Evolutionary conservation across 2,329 filamentous ascomycete species (phyloP).

Genomic region (Trichothecium sympodiale): DNA sequence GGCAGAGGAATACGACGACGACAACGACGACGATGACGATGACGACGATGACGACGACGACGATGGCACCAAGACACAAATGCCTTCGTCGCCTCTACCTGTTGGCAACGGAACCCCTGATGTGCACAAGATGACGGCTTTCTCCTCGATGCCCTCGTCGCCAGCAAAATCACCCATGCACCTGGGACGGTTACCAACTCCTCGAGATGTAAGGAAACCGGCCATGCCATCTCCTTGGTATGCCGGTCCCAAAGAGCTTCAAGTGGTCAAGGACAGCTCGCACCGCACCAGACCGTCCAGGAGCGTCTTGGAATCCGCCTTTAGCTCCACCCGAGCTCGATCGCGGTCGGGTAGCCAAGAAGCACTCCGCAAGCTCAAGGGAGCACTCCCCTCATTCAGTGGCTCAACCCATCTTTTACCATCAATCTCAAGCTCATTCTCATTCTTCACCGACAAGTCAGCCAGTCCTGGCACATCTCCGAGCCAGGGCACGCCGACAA

Average conservation of each 20-base stretch:
- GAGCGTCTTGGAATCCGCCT: constrained; percentile 30
- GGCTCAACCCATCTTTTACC: constrained; percentile 20
- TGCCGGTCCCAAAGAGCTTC: constrained; percentile 9
- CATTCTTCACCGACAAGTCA: constrained; percentile 20
- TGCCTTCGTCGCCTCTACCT: neutral
- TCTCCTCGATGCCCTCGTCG: constrained; percentile 4
- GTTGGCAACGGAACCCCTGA: neutral
- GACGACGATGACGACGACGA: constrained; percentile 9
- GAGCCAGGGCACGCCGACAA: neutral
- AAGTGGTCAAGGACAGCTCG: constrained; percentile 1
- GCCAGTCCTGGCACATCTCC: neutral
- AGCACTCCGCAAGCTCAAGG: constrained; percentile 44
- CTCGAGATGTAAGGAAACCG: no score
- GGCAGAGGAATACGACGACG: constrained; percentile 9
- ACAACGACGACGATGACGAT: constrained; percentile 8
- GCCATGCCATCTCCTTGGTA: constrained; percentile 18
- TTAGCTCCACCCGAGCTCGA: constrained; percentile 34
- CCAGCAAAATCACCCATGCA: constrained; percentile 5
- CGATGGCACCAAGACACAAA: neutral
- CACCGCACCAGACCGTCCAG: constrained; percentile 4
- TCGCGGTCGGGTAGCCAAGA: constrained; percentile 47
- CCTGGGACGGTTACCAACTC: constrained; percentile 3
- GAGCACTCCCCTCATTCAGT: constrained; percentile 41
- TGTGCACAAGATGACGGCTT: neutral
- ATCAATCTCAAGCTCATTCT: constrained; percentile 30